Base-by-base conservation (phyloP, 257 asterid genomes). In the Anisodus tanguticus region DNA sequence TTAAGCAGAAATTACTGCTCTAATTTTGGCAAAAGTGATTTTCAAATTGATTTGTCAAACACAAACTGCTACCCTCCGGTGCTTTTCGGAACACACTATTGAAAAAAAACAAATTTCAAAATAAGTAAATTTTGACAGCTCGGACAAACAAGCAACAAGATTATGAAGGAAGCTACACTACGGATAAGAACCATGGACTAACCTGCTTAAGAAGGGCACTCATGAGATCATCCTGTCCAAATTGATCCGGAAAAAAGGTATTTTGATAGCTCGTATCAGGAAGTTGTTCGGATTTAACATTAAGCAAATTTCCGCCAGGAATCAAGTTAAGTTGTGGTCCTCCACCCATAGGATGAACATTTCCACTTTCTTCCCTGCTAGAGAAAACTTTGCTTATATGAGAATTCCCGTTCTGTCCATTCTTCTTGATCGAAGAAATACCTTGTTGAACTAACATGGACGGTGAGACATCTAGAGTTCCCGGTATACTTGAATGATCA, bases 191-290 rank as follows among this genome's bases (percentile, higher is more conserved):
- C 26, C 57, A 45, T 37, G 31, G 84, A 78, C 79, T 71, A 16
- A 92, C 99, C 97, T 91, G 97, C 88, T 92, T 92, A 57, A 92
- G 90, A 87, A 94, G 85, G 15, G 88, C 94, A 69, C 91, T 90
- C 94, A 96, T 91, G 80, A 94, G 97, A 62, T 96, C 98, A 8
- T 96, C 98, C 85, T 93, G 98, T 84, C 91, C 97, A 74, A 85
- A 94, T 62, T 88, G 92, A 15, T 88, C 91, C 0, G 88, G 84
- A 22, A 85, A 87, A 53, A 91, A 84, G 79, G 84, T 88, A 59
- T 85, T 88, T 63, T 90, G 90, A 76, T 88, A 88, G 85, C 91
- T 89, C 64, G 89, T 69, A 76, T 88, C 92, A 0, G 89, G 92
- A 60, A 83, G 83, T 51, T 93, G 88, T 86, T 94, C 95, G 5